Conservation (phyloP, 2,329 filamentous ascomycete genomes). For the Pleoardoris graminearum region DNA sequence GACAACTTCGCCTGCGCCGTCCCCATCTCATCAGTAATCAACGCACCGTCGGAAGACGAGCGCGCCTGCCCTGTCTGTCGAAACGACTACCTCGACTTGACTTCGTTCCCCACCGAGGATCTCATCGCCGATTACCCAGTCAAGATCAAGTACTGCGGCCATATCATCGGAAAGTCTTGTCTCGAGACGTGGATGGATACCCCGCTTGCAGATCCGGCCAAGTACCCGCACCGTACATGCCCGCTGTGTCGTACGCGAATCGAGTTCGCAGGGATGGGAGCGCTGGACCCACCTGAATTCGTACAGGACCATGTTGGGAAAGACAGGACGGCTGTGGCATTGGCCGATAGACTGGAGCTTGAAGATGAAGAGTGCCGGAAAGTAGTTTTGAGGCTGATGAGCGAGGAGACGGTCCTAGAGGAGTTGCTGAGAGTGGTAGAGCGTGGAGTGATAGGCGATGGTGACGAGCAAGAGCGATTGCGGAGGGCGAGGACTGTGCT, state of each 20-base stretch:
- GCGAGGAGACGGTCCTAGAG: conserved; percentile 22
- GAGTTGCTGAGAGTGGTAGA: conserved; percentile 15
- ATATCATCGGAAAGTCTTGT: conserved; percentile 28
- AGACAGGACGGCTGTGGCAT: conserved; percentile 8
- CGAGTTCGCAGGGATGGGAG: conserved; percentile 17
- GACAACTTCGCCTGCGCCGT: conserved; percentile 30
- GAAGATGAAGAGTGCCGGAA: conserved; percentile 16
- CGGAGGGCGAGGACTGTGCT: conserved; percentile 7
- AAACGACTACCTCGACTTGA: conserved; percentile 21
- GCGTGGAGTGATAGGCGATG: not conserved
- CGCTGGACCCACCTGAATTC: not conserved
- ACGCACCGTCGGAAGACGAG: conserved; percentile 14
- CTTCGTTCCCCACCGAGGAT: conserved; percentile 12
- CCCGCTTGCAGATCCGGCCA: conserved; percentile 23
- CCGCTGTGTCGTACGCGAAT: conserved; percentile 21
- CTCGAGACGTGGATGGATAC: conserved; percentile 30
- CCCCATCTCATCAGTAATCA: conserved; percentile 12
- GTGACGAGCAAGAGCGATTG: not conserved
- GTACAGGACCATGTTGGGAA: conserved; percentile 12
- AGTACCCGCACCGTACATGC: conserved; percentile 25
- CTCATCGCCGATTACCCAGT: conserved; percentile 28
- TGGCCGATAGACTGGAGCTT: conserved; percentile 16
- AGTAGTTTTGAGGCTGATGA: conserved; percentile 20
- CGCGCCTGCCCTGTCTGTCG: conserved; percentile 24
- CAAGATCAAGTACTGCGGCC: conserved; percentile 32